Base-by-base conservation (phyloP, 164 flowering plant genomes). In the Kingdonia uniflora region DNA sequence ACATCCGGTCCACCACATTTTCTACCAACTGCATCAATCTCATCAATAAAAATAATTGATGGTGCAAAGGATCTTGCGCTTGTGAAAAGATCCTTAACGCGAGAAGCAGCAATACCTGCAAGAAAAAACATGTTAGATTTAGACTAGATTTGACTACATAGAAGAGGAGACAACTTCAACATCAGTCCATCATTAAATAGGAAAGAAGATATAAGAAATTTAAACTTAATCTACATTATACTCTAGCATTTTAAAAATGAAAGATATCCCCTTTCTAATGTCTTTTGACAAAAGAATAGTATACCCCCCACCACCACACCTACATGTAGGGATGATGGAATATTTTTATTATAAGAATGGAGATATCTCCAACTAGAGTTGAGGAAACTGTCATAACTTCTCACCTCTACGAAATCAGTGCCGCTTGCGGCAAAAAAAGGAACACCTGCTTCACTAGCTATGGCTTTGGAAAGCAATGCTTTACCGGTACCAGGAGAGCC, bases 401-500 rank as follows among this genome's bases (percentile, higher is more conserved):
- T 77, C 61, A 84, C 97, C 97, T 91, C 96, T 16, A 91, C 96
- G 76, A 91, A 91, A 74, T 91, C 98, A 24, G 96, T 91, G 49
- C 98, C 98, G 73, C 75, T 91, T 46, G 82, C 84, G 0, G 98
- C 98, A 67, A 91, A 87, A 62, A 91, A 91, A 39, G 98, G 98
- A 64, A 91, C 81, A 20, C 98, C 98, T 50, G 96, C 83, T 71
- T 91, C 98, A 61, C 98, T 96, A 70, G 98, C 98, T 73, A 91
- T 91, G 54, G 98, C 98, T 74, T 82, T 91, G 53, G 98, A 96
- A 50, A 91, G 72, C 58, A 91, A 74, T 42, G 96, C 85, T 74
- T 91, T 91, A 57, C 98, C 98, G 67, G 96, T 91, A 62, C 98
- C 98, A 61, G 98, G 98, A 61, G 98, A 96, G 42, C 98, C 96